Base-by-base conservation (phyloP, 768 basidiomycete genomes). In the Pholiota conissans region DNA sequence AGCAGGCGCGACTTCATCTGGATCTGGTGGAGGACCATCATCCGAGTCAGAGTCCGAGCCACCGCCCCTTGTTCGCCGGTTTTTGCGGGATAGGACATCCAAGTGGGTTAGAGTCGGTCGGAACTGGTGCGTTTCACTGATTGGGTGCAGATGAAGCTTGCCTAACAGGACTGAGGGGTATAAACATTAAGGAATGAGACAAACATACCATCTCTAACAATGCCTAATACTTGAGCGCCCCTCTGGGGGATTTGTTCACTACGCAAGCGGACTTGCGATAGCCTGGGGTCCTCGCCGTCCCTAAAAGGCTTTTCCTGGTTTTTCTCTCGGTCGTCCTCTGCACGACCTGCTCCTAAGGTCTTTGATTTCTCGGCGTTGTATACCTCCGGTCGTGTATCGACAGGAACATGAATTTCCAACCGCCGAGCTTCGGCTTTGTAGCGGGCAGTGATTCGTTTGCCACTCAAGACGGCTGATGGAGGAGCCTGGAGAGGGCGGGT, bases 61-160 rank as follows among this genome's bases (percentile, higher is more conserved):
- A 30, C 65, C 80, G 39, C 75, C 73, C 20, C 77, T 75, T 47
- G 69, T 67, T 20, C 81, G 84, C 63, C 78, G 83, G 59, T 70
- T 76, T 74, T 87, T 91, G 34, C 84, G 84, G 22, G 86, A 84
- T 54, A 88, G 68, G 57, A 83, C 71, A 67, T 94, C 93, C 60
- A 94, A 77, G 72, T 94, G 91, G 16, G 89, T 90, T 62, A 93
- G 72, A 2, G 89, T 87, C 8, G 92, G 92, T 45, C 91, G 85
- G 62, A 94, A 79, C 69, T 94, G 93, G 66, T 93, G 89, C 0
- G 84, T 87, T 73, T 91, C 84, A 60, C 74, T 81, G 66, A 94
- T 82, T 35, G 91, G 90, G 67, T 93, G 87, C 14, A 94, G 77
- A 70, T 93, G 84, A 45, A 94, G 74, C 59, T 80, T 82, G 32